Base-by-base conservation (phyloP, 2,329 filamentous ascomycete species). In the Clonostachys byssicola region DNA sequence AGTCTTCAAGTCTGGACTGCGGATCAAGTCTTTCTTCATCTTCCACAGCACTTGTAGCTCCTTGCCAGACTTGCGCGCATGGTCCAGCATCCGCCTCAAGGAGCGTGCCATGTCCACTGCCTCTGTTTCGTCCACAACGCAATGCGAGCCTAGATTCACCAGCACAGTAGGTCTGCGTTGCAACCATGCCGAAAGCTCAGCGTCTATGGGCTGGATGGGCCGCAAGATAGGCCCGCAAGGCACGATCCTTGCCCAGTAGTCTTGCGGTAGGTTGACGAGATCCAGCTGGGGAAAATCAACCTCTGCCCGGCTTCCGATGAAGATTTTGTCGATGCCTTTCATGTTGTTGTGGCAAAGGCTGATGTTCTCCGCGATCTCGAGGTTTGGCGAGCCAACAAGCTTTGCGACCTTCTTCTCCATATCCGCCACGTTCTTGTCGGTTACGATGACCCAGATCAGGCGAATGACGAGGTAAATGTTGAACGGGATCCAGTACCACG, bases 191-290 rank as follows among this genome's bases (percentile, higher is more conserved):
- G 58, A 55, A 9, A 79, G 56, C 16, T 67, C 63, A 0, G 67
- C 59, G 34, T 77, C 71, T 0, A 75, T 60, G 1, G 66, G 48
- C 0, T 53, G 46, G 3, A 60, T 59, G 0, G 59, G 53, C 0
- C 70, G 60, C 5, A 75, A 52, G 12, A 79, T 75, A 0, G 75
- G 76, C 0, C 75, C 75, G 47, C 73, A 76, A 2, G 65, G 54
- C 2, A 66, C 58, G 8, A 77, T 45, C 33, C 23, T 45, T 10
- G 35, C 23, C 23, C 23, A 23, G 23, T 23, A 23, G 23, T 23
- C 23, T 23, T 23, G 23, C 23, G 23, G 23, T 23, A 23, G 59
- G 44, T 76, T 67, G 0, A 56, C 46, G 0, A 69, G 70, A 3
- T 72, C 56, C 1, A 60, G 47, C 23, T 23, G 2, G 1, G 64